Evolutionary conservation across 1,284 basidiomycete genomes (phyloP).

Genomic region (Ganoderma sinense): DNA sequence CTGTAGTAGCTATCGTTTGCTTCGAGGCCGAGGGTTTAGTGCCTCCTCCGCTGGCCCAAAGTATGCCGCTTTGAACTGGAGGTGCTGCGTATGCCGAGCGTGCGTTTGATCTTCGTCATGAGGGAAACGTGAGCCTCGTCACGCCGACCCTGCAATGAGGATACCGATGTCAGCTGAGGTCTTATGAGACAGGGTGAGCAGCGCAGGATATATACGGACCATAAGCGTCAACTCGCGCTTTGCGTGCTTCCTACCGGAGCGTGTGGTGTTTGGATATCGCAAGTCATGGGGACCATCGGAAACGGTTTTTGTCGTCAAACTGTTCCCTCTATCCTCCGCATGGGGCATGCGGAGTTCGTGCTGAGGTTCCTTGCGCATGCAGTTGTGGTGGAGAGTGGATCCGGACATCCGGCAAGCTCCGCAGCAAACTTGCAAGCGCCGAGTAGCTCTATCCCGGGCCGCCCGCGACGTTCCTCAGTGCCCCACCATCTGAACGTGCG

Average conservation of each 20-base stretch:
- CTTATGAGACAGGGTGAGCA: background rate
- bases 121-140: conserved; percentile 53
- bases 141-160: conserved; percentile 43
- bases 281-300: background rate
- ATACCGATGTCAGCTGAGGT: conserved; percentile 6
- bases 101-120: conserved; percentile 59
- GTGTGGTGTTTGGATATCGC: conserved; percentile 53
- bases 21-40: conserved; percentile 5
- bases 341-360: background rate
- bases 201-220: conserved; percentile 35
- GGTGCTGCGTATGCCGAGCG: conserved; percentile 51
- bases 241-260: conserved; percentile 50
- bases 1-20: background rate
- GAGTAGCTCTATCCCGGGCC: background rate
- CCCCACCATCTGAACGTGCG: background rate
- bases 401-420: too few relatives aligned
- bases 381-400: background rate
- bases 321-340: background rate
- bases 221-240: conserved; percentile 53
- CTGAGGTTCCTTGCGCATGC: background rate
- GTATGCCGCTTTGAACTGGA: conserved; percentile 36
- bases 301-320: background rate
- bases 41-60: conserved; percentile 7
- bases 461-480: background rate
- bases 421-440: background rate